Evolutionary conservation across 2,329 filamentous ascomycete genomes (phyloP).

Genomic region (Fusarium ambrosium): DNA sequence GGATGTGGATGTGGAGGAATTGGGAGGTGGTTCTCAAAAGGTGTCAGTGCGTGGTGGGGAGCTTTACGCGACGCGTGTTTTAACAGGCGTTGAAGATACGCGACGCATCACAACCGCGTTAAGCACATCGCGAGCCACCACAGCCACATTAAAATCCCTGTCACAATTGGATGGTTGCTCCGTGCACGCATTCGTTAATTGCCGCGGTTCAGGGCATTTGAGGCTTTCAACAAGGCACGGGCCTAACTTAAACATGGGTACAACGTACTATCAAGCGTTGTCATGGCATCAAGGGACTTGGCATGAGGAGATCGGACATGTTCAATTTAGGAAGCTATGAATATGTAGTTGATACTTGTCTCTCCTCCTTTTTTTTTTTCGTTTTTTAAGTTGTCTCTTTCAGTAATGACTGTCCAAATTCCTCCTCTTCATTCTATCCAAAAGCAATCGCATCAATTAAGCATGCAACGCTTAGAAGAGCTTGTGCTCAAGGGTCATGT

Average conservation of each 20-base stretch:
- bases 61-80: constrained; percentile 51
- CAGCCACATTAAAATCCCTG: constrained; percentile 19
- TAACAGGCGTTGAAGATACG: constrained; percentile 40
- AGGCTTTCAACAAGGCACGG: background rate
- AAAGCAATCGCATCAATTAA: background rate
- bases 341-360: constrained; percentile 34
- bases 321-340: constrained; percentile 42
- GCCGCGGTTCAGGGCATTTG: background rate
- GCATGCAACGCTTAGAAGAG: constrained; percentile 72
- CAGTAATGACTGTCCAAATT: constrained; percentile 35
- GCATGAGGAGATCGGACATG: constrained; percentile 38
- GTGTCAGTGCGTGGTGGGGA: constrained; percentile 45
- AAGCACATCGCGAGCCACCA: constrained; percentile 10
- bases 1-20: constrained; percentile 26
- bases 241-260: background rate
- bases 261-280: background rate
- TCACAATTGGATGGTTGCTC: background rate
- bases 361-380: constrained; percentile 35
- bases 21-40: constrained; percentile 9
- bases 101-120: constrained; percentile 45
- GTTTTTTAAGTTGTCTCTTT: constrained; percentile 11
- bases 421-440: constrained; percentile 7
- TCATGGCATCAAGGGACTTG: background rate
- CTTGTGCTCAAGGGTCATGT: constrained; percentile 99
- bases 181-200: background rate